A percentile compares a stretch with the other conserved stretches of the same genome.
phyloP scores from a whole-genome alignment of 495 filamentous ascomycete genomes.

The Barbatosphaeria neglecta region DNA sequence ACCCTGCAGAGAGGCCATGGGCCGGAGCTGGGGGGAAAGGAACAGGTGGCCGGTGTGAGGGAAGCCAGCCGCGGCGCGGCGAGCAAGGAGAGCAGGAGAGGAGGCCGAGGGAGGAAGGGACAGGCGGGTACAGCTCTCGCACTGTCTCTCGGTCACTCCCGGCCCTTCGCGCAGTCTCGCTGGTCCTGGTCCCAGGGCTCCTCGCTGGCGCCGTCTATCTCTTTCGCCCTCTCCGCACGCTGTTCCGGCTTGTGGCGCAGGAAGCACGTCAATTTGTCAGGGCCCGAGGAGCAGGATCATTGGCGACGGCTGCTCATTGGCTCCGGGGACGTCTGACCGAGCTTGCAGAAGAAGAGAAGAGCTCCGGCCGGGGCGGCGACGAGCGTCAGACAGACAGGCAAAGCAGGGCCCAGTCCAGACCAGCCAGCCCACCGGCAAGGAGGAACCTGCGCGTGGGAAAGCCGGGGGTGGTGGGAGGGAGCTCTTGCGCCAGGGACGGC shows the following conservation, averaged over 20 bases:
- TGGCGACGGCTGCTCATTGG: neutral
- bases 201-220: neutral
- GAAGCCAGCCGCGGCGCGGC: neutral
- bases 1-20: slow-evolving; percentile 20
- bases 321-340: neutral
- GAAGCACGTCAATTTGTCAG: neutral
- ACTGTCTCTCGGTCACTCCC: neutral
- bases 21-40: neutral
- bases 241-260: neutral
- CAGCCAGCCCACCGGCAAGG: neutral
- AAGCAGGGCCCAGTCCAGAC: too few relatives aligned
- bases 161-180: neutral
- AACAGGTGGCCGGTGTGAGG: neutral
- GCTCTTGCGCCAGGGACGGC: slow-evolving; percentile 15
- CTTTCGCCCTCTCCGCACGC: neutral
- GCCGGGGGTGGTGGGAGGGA: slow-evolving; percentile 2
- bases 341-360: neutral
- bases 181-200: neutral
- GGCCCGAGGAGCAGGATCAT: neutral
- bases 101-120: neutral
- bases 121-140: neutral
- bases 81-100: neutral
- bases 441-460: neutral
- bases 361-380: neutral
- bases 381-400: neutral